These are phyloP conservation scores for Kluyveromyces dobzhanskii DNA, from an alignment of 805 yeast species.

Conservation along the genomic window DNA sequence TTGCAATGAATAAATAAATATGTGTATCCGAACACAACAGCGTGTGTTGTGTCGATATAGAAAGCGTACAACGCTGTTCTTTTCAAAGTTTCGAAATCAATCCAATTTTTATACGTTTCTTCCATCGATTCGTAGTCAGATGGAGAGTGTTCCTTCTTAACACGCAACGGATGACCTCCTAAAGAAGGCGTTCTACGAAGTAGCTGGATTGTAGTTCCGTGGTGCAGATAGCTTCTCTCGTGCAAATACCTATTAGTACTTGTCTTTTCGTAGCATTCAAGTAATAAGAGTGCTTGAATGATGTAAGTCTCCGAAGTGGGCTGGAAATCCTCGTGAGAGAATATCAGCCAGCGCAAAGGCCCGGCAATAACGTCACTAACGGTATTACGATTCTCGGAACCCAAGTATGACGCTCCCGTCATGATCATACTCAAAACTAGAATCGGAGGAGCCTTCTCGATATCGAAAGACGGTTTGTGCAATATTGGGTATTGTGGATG, in stretches of 20 bases:
- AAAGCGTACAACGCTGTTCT: conserved; percentile 76
- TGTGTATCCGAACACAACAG: conserved; percentile 70
- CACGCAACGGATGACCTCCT: conserved; percentile 54
- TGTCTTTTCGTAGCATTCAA: conserved; percentile 77
- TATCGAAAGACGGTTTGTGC: conserved; percentile 41
- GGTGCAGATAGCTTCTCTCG: conserved; percentile 79
- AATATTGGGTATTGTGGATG: conserved; percentile 47
- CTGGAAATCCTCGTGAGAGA: conserved; percentile 60
- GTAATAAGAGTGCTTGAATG: conserved; percentile 58
- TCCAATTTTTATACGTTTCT: conserved; percentile 43
- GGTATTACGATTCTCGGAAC: conserved; percentile 18
- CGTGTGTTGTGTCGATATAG: conserved; percentile 71
- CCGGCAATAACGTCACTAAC: conserved; percentile 30
- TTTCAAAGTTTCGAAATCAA: conserved; percentile 70
- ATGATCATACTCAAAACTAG: conserved; percentile 47
- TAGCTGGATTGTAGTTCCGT: conserved; percentile 76
- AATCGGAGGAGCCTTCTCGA: conserved; percentile 43
- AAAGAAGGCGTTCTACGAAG: conserved; percentile 67
- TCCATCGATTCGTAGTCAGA: conserved; percentile 22
- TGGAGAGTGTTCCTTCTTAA: conserved; percentile 21
- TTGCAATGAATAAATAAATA: conserved; percentile 43
- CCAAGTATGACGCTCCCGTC: conserved; percentile 42
- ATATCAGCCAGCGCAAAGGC: conserved; percentile 60
- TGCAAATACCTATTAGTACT: conserved; percentile 61
- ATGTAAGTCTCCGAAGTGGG: conserved; percentile 76